Conservation (phyloP, 2,329 filamentous ascomycete species). For the Calonectria honghensis region DNA sequence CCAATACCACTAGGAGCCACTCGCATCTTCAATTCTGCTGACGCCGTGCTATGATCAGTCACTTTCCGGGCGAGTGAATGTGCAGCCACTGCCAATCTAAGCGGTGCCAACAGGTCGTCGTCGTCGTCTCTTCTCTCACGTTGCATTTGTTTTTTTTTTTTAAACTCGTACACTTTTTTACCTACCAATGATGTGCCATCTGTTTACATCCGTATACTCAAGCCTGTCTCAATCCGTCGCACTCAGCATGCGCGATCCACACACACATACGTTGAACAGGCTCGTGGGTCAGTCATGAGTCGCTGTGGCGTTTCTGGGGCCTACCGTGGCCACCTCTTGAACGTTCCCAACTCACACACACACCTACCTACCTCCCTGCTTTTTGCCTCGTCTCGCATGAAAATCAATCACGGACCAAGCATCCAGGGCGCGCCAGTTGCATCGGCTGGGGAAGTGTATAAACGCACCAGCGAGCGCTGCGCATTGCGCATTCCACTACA, state of each 20-base stretch:
- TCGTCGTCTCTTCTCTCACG: not conserved
- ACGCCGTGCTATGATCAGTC: conserved; percentile 7
- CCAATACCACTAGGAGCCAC: not conserved
- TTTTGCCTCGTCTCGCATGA: not conserved
- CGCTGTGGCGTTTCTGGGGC: conserved; percentile 4
- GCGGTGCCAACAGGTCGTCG: not conserved
- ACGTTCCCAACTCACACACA: not conserved
- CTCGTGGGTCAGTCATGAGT: conserved; percentile 13
- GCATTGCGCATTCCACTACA: not conserved
- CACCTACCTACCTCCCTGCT: not conserved
- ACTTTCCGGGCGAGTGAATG: not conserved
- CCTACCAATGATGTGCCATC: not conserved
- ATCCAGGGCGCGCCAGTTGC: no score
- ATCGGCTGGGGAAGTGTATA: not conserved
- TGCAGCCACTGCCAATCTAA: not conserved
- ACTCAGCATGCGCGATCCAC: conserved; percentile 7
- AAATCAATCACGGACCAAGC: not conserved
- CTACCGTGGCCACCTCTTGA: not conserved
- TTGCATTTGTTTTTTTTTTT: not conserved
- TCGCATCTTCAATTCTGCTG: not conserved
- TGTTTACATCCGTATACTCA: not conserved
- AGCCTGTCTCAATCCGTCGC: conserved; percentile 7
- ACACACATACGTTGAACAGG: conserved; percentile 7
- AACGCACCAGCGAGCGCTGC: conserved; percentile 5
- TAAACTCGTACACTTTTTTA: not conserved